Conservation (phyloP, 805 yeast genomes). For the Spathaspora girioi region DNA sequence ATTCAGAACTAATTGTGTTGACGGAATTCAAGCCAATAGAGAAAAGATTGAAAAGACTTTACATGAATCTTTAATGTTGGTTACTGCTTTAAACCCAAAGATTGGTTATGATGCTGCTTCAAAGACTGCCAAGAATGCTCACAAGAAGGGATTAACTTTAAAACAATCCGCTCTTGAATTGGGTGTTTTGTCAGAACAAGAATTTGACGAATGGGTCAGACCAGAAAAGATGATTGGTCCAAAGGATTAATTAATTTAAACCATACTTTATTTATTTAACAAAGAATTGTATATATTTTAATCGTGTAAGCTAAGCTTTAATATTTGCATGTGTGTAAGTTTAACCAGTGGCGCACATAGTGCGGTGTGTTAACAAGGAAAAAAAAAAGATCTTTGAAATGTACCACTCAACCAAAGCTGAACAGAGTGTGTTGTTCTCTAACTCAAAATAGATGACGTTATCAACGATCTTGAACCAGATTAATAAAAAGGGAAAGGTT, state of each 20-base stretch:
- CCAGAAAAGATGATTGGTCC: constrained; percentile 99
- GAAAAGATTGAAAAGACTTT: constrained; percentile 83
- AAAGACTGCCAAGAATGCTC: constrained; percentile 97
- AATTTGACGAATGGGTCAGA: constrained; percentile 94
- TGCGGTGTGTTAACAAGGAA: too few species aligned
- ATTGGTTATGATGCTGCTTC: constrained; percentile 98
- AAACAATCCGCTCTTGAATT: constrained; percentile 93
- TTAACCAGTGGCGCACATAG: too few species aligned
- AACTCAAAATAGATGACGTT: constrained; percentile 8
- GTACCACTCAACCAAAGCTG: background rate
- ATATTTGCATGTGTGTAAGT: too few species aligned
- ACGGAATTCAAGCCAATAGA: constrained; percentile 85
- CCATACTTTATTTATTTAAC: background rate
- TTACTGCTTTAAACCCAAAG: constrained; percentile 97
- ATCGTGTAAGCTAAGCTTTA: too few species aligned
- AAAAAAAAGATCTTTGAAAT: background rate
- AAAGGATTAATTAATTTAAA: constrained; percentile 35
- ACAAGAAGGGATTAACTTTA: constrained; percentile 93
- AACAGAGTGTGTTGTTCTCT: background rate
- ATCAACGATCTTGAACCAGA: constrained; percentile 26
- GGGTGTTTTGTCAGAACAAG: constrained; percentile 75
- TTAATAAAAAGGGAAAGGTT: constrained; percentile 28
- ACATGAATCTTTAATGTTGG: constrained; percentile 96
- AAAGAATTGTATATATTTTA: background rate
- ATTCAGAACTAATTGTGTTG: constrained; percentile 92